Conservation (phyloP, 2,329 filamentous ascomycete genomes). For the Eurotiales sp. region DNA sequence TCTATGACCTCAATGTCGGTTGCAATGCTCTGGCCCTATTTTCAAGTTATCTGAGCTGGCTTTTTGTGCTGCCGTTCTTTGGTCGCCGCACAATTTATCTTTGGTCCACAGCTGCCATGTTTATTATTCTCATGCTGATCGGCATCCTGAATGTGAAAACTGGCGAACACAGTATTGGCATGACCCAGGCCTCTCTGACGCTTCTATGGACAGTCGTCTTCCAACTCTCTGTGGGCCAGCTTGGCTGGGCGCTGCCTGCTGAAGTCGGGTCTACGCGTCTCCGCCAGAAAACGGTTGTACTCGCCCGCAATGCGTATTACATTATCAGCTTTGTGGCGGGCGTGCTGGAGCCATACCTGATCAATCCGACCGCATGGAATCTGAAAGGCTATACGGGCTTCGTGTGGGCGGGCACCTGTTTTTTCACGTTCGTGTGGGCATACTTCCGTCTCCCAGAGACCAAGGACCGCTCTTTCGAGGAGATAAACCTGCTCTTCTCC, state of each 20-base stretch:
- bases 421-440: constrained; percentile 13
- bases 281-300: constrained; percentile 85
- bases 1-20: constrained; percentile 43
- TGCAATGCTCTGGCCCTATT: constrained; percentile 68
- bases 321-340: constrained; percentile 75
- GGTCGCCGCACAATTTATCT: constrained; percentile 74
- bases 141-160: too few relatives aligned
- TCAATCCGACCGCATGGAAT: constrained; percentile 80
- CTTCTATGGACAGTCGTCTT: constrained; percentile 77
- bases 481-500: constrained; percentile 29
- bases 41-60: constrained; percentile 77
- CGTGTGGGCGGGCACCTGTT: not conserved
- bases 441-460: constrained; percentile 28
- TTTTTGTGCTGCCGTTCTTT: constrained; percentile 64
- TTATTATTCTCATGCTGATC: constrained; percentile 69
- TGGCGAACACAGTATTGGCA: constrained; percentile 52
- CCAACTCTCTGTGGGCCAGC: constrained; percentile 81
- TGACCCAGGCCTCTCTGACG: constrained; percentile 79
- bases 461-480: constrained; percentile 26
- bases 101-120: constrained; percentile 72
- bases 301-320: constrained; percentile 76
- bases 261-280: constrained; percentile 78
- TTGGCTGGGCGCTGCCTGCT: constrained; percentile 74
- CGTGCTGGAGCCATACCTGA: constrained; percentile 85
- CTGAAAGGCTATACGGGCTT: constrained; percentile 30